These are phyloP conservation scores for Sphaerulina musiva DNA, from an alignment of 2,329 filamentous ascomycete genomes.

Conservation along the genomic window DNA sequence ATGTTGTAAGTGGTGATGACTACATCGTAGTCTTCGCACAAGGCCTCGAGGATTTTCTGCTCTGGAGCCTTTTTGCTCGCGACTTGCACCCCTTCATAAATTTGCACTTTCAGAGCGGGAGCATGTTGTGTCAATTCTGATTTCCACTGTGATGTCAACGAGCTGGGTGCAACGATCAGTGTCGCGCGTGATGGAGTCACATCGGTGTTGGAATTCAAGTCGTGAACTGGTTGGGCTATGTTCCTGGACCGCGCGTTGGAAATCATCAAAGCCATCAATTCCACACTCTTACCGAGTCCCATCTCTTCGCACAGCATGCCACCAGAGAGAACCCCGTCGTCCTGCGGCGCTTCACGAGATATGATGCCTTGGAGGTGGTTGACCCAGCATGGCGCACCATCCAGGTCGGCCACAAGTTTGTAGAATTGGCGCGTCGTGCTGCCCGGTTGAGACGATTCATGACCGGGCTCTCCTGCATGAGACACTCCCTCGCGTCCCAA, in stretches of 20 bases:
- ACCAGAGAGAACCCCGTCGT: conserved; percentile 43
- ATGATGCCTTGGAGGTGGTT: conserved; percentile 60
- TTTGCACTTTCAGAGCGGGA: conserved; percentile 49
- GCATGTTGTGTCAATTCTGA: conserved; percentile 54
- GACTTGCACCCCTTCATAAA: no score
- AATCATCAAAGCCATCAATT: conserved; percentile 64
- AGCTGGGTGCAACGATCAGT: conserved; percentile 56
- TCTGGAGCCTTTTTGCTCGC: conserved; percentile 32
- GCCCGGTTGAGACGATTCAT: background rate
- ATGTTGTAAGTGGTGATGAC: conserved; percentile 61
- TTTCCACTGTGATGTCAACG: conserved; percentile 59
- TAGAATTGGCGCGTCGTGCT: conserved; percentile 12
- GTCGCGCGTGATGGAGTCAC: conserved; percentile 52
- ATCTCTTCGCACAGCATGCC: conserved; percentile 75
- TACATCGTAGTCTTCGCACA: conserved; percentile 48
- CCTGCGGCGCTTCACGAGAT: conserved; percentile 31
- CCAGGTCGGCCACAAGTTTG: conserved; percentile 38
- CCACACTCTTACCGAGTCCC: conserved; percentile 75
- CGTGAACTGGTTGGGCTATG: conserved; percentile 23
- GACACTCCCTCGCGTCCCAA: conserved; percentile 56
- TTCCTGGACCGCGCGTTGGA: conserved; percentile 48
- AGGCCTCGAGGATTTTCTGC: conserved; percentile 40
- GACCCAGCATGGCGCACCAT: conserved; percentile 47
- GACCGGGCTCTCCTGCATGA: background rate
- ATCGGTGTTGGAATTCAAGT: conserved; percentile 39